Base-by-base conservation (phyloP, 805 yeast genomes). In the Wilhelminamyces savonicus region DNA sequence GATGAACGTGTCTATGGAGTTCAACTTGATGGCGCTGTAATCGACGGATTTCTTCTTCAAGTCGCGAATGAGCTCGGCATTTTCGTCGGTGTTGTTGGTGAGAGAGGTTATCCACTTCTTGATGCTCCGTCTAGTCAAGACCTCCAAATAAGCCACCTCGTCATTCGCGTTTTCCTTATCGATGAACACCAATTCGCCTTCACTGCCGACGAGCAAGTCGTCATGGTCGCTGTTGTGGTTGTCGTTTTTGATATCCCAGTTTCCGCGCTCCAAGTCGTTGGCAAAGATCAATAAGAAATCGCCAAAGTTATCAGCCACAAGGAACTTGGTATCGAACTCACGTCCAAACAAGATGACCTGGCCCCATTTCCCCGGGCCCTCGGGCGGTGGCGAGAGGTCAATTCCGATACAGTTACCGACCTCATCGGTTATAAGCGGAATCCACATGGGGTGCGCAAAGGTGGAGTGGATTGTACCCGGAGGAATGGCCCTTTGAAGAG, bases 341-440 rank as follows among this genome's bases (percentile, higher is more conserved):
- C 97, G 78, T 23, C 98, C 98, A 55, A 84, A 90, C 31, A 88
- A 50, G 39, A 90, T 90, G 13, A 92, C 81, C 60, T 90, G 98
- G 22, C 97, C 98, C 73, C 82, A 77, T 34, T 65, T 69, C 2
- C 63, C 65, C 1, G 35, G 24, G 26, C 96, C 95, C 16, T 61
- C 59, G 7, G 78, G 71, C 6, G 86, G 95, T 1, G 65, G 62
- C 7, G 65, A 53, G 36, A 90, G 68, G 59, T 90, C 98, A 11
- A 92, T 65, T 30, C 87, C 98, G 40, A 90, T 78, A 54, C 87
- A 88, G 60, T 90, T 90, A 26, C 98, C 98, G 14, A 77, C 80
- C 31, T 74, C 77, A 54, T 90, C 98, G 28, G 90, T 85, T 22
- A 84, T 76, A 30, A 90, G 56, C 3, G 98, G 97, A 35, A 90